phyloP scores from a whole-genome alignment of 164 flowering plant genomes.

The Annona cherimola region DNA sequence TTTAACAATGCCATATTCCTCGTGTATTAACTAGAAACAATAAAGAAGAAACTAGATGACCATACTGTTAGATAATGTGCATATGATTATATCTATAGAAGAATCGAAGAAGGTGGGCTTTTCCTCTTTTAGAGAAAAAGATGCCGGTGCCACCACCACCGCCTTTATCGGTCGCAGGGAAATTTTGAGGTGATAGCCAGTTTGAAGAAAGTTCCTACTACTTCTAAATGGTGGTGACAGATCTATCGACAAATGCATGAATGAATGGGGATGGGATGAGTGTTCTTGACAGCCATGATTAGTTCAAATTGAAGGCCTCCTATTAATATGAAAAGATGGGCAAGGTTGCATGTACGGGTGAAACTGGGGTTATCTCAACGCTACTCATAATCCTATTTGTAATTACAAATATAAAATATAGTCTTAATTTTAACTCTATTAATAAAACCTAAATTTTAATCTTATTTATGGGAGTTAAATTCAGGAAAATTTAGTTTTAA shows the following conservation, averaged over 20 bases:
- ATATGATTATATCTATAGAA: background rate
- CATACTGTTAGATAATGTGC: background rate
- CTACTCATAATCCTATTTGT: too few species aligned
- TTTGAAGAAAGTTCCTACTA: conserved; percentile 12
- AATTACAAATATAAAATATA: too few species aligned
- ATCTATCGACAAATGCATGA: background rate
- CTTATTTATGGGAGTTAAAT: too few species aligned
- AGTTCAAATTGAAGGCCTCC: too few species aligned
- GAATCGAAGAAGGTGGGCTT: background rate
- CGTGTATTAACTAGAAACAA: conserved; percentile 10
- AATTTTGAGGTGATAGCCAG: conserved; percentile 20
- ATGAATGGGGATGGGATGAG: too few species aligned
- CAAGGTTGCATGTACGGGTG: too few species aligned
- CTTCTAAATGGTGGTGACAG: background rate
- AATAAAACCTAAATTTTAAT: too few species aligned
- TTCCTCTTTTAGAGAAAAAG: conserved; percentile 4
- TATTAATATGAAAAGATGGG: too few species aligned
- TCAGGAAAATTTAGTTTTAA: too few species aligned
- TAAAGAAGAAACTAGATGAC: background rate
- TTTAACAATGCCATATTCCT: conserved; percentile 19
- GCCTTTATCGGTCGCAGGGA: conserved; percentile 24
- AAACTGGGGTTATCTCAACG: too few species aligned
- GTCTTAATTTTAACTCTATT: too few species aligned
- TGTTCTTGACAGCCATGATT: too few species aligned
- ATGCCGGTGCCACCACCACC: conserved; percentile 8